A percentile compares a stretch with the other conserved stretches of the same genome.
phyloP scores from a whole-genome alignment of 2,329 filamentous ascomycete genomes.

The Aspergillus quadrilineatus region DNA sequence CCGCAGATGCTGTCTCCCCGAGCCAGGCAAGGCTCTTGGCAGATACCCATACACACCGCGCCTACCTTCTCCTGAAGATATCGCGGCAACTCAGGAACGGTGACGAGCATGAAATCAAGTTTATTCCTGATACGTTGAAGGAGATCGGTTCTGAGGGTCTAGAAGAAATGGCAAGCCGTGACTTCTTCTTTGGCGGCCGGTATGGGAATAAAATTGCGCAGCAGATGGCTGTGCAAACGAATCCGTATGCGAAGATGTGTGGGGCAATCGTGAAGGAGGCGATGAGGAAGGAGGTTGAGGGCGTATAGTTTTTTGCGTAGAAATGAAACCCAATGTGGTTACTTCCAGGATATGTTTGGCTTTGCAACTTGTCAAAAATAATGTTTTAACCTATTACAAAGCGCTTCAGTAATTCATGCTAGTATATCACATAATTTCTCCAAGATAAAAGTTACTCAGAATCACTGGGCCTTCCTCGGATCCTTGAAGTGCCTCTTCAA shows the following conservation, averaged over 20 bases:
- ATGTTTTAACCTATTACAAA: not conserved
- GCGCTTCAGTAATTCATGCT: not conserved
- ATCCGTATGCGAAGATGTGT: slow-evolving; percentile 64
- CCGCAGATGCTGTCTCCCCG: slow-evolving; percentile 44
- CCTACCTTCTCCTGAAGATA: slow-evolving; percentile 42
- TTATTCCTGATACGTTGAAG: slow-evolving; percentile 31
- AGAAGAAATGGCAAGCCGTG: slow-evolving; percentile 56
- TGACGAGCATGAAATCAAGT: slow-evolving; percentile 19
- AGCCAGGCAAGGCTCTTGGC: slow-evolving; percentile 53
- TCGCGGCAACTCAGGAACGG: slow-evolving; percentile 3
- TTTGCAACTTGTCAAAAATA: not conserved
- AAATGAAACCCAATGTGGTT: not conserved
- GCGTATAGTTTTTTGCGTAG: not conserved
- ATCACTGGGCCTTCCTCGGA: slow-evolving; percentile 42
- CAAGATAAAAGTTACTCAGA: not conserved
- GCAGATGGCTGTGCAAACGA: slow-evolving; percentile 59
- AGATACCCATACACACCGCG: slow-evolving; percentile 57
- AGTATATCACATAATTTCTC: not conserved
- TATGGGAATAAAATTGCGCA: slow-evolving; percentile 59
- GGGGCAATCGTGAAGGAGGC: slow-evolving; percentile 62
- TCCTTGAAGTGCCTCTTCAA: slow-evolving; percentile 63
- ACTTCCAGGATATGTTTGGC: not conserved
- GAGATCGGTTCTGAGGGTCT: slow-evolving; percentile 41
- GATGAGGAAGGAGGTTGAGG: slow-evolving; percentile 53
- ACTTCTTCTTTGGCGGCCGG: slow-evolving; percentile 55